Evolutionary conservation across 441 rosid species (phyloP).

Genomic region (Dalechampia spathulata): DNA sequence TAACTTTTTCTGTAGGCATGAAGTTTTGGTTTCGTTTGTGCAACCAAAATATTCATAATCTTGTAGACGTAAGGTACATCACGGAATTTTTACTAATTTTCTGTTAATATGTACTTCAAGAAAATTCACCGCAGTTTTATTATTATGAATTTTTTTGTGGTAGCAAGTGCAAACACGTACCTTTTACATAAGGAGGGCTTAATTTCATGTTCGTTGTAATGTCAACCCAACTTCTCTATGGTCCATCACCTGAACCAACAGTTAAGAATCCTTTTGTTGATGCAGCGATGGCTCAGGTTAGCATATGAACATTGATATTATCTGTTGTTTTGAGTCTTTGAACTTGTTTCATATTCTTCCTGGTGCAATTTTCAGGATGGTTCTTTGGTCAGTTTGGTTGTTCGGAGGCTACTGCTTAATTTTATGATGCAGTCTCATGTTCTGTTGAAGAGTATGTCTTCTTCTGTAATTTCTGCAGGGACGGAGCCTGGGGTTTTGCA

Average conservation of each 20-base stretch:
- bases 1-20: conserved; percentile 54
- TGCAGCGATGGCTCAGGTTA: conserved; percentile 91
- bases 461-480: conserved; percentile 49
- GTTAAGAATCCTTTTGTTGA: conserved; percentile 83
- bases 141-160: conserved; percentile 29
- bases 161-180: conserved; percentile 60
- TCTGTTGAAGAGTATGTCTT: conserved; percentile 37
- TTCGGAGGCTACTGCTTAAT: conserved; percentile 61
- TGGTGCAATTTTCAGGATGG: conserved; percentile 50
- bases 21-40: conserved; percentile 62
- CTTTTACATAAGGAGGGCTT: conserved; percentile 87
- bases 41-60: too few species aligned
- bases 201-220: conserved; percentile 77
- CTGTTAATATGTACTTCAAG: conserved; percentile 9
- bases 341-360: too few species aligned
- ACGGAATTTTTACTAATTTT: conserved; percentile 6
- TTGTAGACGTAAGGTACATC: conserved; percentile 74
- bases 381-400: conserved; percentile 59
- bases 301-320: conserved; percentile 6
- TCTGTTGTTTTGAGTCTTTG: too few species aligned
- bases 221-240: conserved; percentile 92
- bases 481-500: conserved; percentile 77
- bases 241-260: conserved; percentile 64
- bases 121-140: conserved; percentile 21
- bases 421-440: conserved; percentile 53